A percentile compares a stretch with the other conserved stretches of the same genome.
Conservation (phyloP, 129 eudicot species). For the Lonicera japonica region DNA sequence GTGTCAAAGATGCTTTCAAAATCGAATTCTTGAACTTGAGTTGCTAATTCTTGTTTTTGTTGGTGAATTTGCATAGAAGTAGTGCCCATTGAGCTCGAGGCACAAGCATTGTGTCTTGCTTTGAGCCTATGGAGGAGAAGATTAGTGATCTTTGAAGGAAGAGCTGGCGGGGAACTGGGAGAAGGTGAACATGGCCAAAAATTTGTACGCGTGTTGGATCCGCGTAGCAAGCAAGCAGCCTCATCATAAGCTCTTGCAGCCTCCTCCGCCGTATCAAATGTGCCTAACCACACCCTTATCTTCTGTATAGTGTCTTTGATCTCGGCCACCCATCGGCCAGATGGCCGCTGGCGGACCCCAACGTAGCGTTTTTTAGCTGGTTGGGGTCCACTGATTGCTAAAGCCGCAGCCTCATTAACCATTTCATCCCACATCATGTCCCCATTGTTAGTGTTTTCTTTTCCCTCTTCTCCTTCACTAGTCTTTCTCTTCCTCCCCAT, state of each 20-base stretch:
- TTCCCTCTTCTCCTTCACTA: conserved; percentile 20
- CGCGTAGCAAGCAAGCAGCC: conserved; percentile 61
- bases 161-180: conserved; percentile 34
- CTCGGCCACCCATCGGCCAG: conserved; percentile 65
- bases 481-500: conserved; percentile 30
- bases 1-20: conserved; percentile 20
- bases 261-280: conserved; percentile 56
- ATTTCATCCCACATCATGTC: conserved; percentile 23
- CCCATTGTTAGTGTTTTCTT: conserved; percentile 11
- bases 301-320: conserved; percentile 58
- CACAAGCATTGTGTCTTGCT: conserved; percentile 27
- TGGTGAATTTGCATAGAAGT: conserved; percentile 8
- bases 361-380: conserved; percentile 38
- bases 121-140: conserved; percentile 42
- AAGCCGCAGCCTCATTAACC: conserved; percentile 12
- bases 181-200: conserved; percentile 46
- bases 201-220: conserved; percentile 49
- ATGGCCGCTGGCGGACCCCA: conserved; percentile 59
- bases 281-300: conserved; percentile 54
- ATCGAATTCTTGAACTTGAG: conserved; percentile 16
- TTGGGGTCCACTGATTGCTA: conserved; percentile 21
- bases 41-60: conserved; percentile 15
- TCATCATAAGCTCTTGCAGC: conserved; percentile 67
- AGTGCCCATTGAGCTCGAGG: background rate
- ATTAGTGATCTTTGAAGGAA: conserved; percentile 41